Base-by-base conservation (phyloP, 2,329 filamentous ascomycete genomes). In the Aspergillus versicolor region DNA sequence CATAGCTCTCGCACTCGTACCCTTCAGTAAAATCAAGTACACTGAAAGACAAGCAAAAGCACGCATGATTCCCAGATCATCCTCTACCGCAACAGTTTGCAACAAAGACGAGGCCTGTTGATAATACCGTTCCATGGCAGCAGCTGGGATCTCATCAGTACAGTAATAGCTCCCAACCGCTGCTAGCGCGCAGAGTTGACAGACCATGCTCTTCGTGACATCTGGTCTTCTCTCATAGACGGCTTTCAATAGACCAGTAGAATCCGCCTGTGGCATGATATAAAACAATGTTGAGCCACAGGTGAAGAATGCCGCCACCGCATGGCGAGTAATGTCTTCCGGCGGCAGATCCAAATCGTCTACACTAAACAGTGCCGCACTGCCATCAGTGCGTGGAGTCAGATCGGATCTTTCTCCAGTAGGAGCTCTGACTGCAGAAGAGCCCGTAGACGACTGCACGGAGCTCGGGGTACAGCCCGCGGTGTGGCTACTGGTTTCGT, bases 81-180 rank as follows among this genome's bases (percentile, higher is more conserved):
- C 49, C 12, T 43, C 17, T n/a, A 32, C 27, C 3, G 12, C 4
- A 1, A 32, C 9, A 5, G 37, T 15, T 1, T 38, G 32, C 19
- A 52, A 17, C 12, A 52, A 17, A 7, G 24, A 21, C 5, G 24
- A 52, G 2, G 49, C 40, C 19, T 34, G 49, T 4, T 52, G 38
- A 9, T 21, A 52, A 12, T 34, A 52, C n/a, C 2, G 21, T 13
- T 52, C 49, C 24, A 19, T 44, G 5, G 40, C 38, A 7, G 5
- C 21, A 8, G 40, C 40, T 19, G 49, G 49, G n/a, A 52, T 34
- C 11, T 34, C 40, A 43, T 34, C 19, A 2, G 49, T 52, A 22
- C 49, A 52, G 38, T 52, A 52, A 3, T 52, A 27, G 24, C 49
- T 44, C 9, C 49, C 49, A 8, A 52, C 49, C 8, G 27, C 49